These are phyloP conservation scores for Rostrohypoxylon terebratum DNA, from an alignment of 495 filamentous ascomycete genomes.

Conservation along the genomic window DNA sequence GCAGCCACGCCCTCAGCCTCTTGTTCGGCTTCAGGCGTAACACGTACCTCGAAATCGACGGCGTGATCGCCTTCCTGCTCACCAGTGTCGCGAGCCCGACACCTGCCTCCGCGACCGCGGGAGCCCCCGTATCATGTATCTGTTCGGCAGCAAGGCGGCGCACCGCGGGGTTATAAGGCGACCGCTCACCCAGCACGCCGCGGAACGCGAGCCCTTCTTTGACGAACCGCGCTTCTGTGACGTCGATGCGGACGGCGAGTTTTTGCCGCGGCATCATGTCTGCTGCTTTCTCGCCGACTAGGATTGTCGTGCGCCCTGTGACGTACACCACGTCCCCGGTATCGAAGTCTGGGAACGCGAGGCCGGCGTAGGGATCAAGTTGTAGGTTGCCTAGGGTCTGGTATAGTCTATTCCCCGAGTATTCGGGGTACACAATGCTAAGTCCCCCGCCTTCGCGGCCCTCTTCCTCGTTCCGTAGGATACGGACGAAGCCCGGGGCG, in stretches of 20 bases:
- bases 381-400: constrained; percentile 82
- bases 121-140: constrained; percentile 4
- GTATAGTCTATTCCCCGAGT: constrained; percentile 83
- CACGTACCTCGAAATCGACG: constrained; percentile 70
- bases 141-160: constrained; percentile 49
- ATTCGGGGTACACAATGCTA: constrained; percentile 79
- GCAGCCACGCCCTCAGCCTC: constrained; percentile 60
- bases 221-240: constrained; percentile 71
- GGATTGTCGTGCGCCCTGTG: constrained; percentile 73
- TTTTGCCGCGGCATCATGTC: constrained; percentile 73
- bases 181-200: constrained; percentile 66
- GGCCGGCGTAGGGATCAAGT: constrained; percentile 71
- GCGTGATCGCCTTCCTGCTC: constrained; percentile 67
- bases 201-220: constrained; percentile 72
- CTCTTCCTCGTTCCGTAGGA: constrained; percentile 64
- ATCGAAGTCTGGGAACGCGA: constrained; percentile 77
- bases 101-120: constrained; percentile 14
- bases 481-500: constrained; percentile 75
- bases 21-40: constrained; percentile 61
- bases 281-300: constrained; percentile 70
- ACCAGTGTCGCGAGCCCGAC: constrained; percentile 63
- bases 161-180: constrained; percentile 73
- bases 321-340: constrained; percentile 75
- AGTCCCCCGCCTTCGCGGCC: constrained; percentile 54
- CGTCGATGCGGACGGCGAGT: constrained; percentile 73